Percentiles rank a stretch among this genome's conserved stretches.
Conservation (phyloP, 805 yeast genomes). For the Starmera caribaea region DNA sequence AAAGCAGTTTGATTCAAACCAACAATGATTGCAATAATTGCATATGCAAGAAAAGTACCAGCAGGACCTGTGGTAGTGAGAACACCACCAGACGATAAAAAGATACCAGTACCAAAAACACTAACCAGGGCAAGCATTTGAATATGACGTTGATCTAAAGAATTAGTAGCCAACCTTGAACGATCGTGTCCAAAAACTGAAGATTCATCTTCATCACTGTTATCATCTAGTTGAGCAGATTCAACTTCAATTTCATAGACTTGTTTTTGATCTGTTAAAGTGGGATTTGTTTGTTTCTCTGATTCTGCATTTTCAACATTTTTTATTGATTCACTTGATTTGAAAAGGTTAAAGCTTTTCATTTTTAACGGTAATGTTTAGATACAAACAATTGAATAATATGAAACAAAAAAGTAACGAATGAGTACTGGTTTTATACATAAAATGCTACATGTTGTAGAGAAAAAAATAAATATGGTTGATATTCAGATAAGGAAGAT, state of each 20-base stretch:
- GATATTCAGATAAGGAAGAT: too few species aligned
- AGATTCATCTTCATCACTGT: neutral
- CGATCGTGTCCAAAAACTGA: neutral
- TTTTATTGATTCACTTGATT: too few species aligned
- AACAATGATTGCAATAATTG: constrained; percentile 22
- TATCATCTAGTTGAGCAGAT: neutral
- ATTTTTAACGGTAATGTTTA: too few species aligned
- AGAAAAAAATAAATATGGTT: too few species aligned
- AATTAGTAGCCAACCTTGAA: neutral
- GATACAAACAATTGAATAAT: too few species aligned
- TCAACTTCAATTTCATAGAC: neutral
- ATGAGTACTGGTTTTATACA: too few species aligned
- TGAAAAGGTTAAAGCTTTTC: too few species aligned
- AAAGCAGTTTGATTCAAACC: constrained; percentile 28
- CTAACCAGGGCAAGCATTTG: constrained; percentile 38
- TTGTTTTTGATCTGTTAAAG: too few species aligned
- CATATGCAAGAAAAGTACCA: constrained; percentile 23
- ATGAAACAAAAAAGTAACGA: too few species aligned
- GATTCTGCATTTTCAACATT: too few species aligned
- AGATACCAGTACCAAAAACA: constrained; percentile 30
- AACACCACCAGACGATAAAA: constrained; percentile 25
- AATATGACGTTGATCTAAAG: constrained; percentile 21
- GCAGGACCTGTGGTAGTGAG: constrained; percentile 21
- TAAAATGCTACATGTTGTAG: too few species aligned
- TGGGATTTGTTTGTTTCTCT: too few species aligned